A percentile compares a stretch with the other conserved stretches of the same genome.
Conservation (phyloP, 371 early-diverging fungal species). For the Globomyces sp. region DNA sequence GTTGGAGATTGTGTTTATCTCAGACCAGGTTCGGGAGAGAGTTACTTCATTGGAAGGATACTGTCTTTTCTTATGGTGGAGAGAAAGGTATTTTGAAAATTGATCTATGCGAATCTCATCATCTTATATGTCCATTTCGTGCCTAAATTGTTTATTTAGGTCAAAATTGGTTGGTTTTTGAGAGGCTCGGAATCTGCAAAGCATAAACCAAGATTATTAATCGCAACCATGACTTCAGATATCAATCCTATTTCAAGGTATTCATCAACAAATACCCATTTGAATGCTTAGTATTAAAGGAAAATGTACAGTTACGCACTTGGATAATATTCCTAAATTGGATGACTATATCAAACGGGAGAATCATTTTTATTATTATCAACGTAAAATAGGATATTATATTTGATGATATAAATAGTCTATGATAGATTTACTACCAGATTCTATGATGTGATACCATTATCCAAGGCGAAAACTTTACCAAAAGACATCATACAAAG, state of each 20-base stretch:
- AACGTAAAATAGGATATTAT: background rate
- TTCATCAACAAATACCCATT: too few relatives aligned
- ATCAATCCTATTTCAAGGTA: background rate
- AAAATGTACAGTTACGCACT: conserved; percentile 1
- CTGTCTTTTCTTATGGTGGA: background rate
- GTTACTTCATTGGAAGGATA: conserved; percentile 9
- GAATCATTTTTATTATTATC: conserved; percentile 3
- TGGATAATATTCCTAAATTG: conserved; percentile 4
- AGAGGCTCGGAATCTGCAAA: conserved; percentile 2
- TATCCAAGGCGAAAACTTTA: conserved; percentile 1
- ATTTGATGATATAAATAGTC: background rate
- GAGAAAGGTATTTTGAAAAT: background rate
- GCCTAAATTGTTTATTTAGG: too few relatives aligned
- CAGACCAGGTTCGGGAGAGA: background rate
- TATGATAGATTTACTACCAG: background rate
- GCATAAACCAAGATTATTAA: background rate
- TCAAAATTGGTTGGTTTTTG: background rate
- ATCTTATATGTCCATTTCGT: too few relatives aligned
- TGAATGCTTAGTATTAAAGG: background rate
- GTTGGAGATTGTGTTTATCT: background rate
- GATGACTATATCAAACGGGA: conserved; percentile 6
- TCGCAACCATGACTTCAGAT: conserved; percentile 13
- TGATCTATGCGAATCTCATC: too few relatives aligned
- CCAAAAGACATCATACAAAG: background rate
- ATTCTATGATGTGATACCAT: conserved; percentile 3